Conservation (phyloP, 2,329 filamentous ascomycete species). For the Ceratocystis variospora region DNA sequence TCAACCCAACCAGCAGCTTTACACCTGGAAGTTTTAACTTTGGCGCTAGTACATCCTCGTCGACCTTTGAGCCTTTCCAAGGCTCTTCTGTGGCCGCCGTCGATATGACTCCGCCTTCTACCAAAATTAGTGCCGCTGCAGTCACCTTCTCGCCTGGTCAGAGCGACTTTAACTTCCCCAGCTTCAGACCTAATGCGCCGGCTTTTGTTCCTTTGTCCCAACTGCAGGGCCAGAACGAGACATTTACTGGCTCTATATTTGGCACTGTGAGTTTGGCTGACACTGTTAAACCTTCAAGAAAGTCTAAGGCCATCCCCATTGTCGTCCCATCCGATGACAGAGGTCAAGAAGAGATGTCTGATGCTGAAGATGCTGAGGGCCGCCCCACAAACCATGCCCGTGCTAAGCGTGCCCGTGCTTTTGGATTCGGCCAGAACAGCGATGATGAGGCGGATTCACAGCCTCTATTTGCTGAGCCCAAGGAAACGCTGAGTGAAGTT, state of each 20-base stretch:
- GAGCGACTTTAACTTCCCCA: conserved; percentile 56
- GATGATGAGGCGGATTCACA: conserved; percentile 55
- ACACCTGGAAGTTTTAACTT: conserved; percentile 37
- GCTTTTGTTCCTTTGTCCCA: conserved; percentile 53
- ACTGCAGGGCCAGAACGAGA: conserved; percentile 33
- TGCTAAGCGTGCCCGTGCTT: conserved; percentile 59
- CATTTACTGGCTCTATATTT: conserved; percentile 47
- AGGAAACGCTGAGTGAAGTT: conserved; percentile 18
- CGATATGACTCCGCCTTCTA: conserved; percentile 26
- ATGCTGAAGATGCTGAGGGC: conserved; percentile 39
- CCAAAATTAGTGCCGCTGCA: conserved; percentile 54
- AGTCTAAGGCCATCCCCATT: conserved; percentile 75
- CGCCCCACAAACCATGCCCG: conserved; percentile 49
- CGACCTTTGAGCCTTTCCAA: conserved; percentile 38
- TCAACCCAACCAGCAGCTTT: conserved; percentile 44
- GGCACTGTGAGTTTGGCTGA: conserved; percentile 54
- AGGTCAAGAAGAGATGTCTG: conserved; percentile 23
- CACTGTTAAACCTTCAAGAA: conserved; percentile 51
- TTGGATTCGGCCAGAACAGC: conserved; percentile 25
- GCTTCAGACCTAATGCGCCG: conserved; percentile 64
- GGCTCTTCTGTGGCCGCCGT: conserved; percentile 27
- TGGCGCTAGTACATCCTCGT: conserved; percentile 24
- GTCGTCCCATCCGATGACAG: conserved; percentile 41
- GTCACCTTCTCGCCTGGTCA: conserved; percentile 57
- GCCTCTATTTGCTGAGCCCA: conserved; percentile 54